Conservation (phyloP, 1,139 yeast genomes). For the Pichia sorboxylosa region DNA sequence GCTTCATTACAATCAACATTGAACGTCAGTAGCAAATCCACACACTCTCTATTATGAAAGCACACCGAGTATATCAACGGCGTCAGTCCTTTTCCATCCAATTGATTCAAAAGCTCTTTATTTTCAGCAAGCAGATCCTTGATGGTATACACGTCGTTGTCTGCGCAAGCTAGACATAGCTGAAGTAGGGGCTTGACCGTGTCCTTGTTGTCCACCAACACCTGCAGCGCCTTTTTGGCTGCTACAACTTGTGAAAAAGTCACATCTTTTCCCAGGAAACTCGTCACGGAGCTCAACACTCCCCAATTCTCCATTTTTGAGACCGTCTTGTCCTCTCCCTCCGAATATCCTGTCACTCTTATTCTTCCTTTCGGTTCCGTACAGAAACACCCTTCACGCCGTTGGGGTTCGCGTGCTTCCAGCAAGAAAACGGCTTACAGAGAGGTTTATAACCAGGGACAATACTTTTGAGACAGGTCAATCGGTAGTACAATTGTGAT, state of each 20-base stretch:
- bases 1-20: constrained; percentile 26
- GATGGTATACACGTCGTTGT: constrained; percentile 38
- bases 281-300: constrained; percentile 13
- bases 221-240: constrained; percentile 34
- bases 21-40: constrained; percentile 30
- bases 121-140: constrained; percentile 28
- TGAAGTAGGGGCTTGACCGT: constrained; percentile 18
- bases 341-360: too few relatives aligned
- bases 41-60: constrained; percentile 33
- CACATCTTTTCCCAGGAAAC: constrained; percentile 15
- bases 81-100: constrained; percentile 33
- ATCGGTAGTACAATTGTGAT: too few relatives aligned
- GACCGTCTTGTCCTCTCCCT: too few relatives aligned
- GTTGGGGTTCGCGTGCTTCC: too few relatives aligned
- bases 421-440: too few relatives aligned
- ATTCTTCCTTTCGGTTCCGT: too few relatives aligned
- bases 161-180: constrained; percentile 37
- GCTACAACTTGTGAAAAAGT: constrained; percentile 30
- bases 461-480: too few relatives aligned
- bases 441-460: too few relatives aligned
- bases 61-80: constrained; percentile 44
- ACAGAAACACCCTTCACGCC: too few relatives aligned
- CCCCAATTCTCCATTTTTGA: constrained; percentile 25
- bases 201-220: constrained; percentile 22
- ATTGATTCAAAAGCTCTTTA: constrained; percentile 25